phyloP scores from a whole-genome alignment of 345 rosid species.

The Arabis hirsuta region DNA sequence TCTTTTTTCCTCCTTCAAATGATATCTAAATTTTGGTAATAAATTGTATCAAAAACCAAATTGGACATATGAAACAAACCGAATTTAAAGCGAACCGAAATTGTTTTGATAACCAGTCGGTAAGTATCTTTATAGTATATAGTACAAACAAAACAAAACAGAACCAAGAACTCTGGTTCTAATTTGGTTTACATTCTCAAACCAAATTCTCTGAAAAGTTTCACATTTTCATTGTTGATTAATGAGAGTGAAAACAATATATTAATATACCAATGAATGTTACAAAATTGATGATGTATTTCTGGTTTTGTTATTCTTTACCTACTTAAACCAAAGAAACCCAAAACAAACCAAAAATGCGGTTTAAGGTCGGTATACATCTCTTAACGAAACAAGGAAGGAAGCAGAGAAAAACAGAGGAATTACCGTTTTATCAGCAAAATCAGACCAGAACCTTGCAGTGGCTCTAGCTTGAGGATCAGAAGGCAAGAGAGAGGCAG shows the following conservation, averaged over 20 bases:
- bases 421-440: conserved; percentile 46
- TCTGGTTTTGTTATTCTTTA: too few species aligned
- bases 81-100: not conserved
- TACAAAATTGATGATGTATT: too few species aligned
- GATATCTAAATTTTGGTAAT: conserved; percentile 35
- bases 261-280: too few species aligned
- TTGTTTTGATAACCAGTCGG: not conserved
- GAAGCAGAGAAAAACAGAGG: not conserved
- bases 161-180: not conserved
- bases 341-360: too few species aligned
- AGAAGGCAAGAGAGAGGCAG: conserved; percentile 39
- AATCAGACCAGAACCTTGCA: conserved; percentile 49
- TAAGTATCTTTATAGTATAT: too few species aligned
- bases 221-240: not conserved
- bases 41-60: not conserved
- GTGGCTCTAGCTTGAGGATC: conserved; percentile 46
- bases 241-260: too few species aligned
- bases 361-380: too few species aligned
- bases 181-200: not conserved
- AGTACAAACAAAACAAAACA: not conserved
- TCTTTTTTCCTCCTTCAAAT: conserved; percentile 39
- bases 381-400: too few species aligned
- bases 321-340: too few species aligned
- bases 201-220: not conserved
- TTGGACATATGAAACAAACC: not conserved